Evolutionary conservation across 495 filamentous ascomycete species (phyloP), one percentile per base, ranked within the genome.

Genomic region (Viridothelium virens): DNA sequence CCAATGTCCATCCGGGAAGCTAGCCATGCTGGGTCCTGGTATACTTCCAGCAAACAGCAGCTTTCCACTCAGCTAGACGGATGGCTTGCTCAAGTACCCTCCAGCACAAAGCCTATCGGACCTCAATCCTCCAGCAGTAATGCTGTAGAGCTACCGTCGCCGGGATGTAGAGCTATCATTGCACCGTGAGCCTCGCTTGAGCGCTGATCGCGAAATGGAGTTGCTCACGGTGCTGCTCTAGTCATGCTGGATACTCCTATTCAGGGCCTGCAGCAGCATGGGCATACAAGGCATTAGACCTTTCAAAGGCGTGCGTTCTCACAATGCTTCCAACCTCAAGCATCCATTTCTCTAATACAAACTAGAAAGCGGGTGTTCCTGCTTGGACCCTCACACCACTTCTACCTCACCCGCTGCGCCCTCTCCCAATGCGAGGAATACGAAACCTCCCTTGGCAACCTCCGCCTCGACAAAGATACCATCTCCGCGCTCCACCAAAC

Each of bases 171-270:
- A 79, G 81, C 95, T 4, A 92, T 99, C 69, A 97, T 99, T 72
- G 92, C 92, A 68, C 94, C 94, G 95, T 97, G 86, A 80, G 92
- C 53, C 66, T 62, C 47, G 38, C 38, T 53, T 63, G 41, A 65
- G 59, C 56, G 25, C 37, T 67, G 47, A 31, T 25, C 31, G 0
- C 46, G 2, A 7, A 56, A 47, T 33, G 46, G 33, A 65, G 14
- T 63, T 36, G 68, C 72, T 76, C 70, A 76, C 25, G 61, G 46
- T 68, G 63, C 41, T 11, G 33, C 59, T 65, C 33, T 67, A 97
- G 94, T 67, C 94, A 99, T 76, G 94, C 95, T 64, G 95, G 94
- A 38, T 99, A 96, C 81, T 83, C 89, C 2, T 99, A 97, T 78
- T 97, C 93, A 16, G 94, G 94, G 38, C 86, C 91, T 37, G 91